Percentiles rank a stretch among this genome's conserved stretches.
Conservation (phyloP, 2,329 filamentous ascomycete genomes). For the Talaromyces verruculosus region DNA sequence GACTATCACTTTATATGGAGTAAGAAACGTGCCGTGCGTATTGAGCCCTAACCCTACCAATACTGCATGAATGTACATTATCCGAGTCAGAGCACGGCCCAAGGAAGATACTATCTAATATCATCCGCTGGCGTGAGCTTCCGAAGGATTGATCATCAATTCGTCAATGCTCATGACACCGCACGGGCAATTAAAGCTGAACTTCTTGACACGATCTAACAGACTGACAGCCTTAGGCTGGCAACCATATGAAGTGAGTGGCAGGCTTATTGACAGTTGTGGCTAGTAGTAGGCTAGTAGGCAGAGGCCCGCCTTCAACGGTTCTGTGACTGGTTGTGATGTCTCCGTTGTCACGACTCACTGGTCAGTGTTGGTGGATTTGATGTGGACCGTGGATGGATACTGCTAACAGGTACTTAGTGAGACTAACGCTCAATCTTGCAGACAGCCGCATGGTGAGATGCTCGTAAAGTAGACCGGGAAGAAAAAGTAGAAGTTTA, state of each 20-base stretch:
- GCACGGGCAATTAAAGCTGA: background rate
- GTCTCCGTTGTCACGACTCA: background rate
- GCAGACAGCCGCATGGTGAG: background rate
- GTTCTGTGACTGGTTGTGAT: background rate
- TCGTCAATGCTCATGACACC: background rate
- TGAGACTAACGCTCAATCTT: background rate
- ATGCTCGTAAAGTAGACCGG: background rate
- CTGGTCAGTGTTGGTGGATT: background rate
- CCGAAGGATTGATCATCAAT: background rate
- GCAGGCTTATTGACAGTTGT: background rate
- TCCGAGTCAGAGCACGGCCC: background rate
- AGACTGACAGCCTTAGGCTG: background rate
- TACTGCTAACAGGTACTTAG: background rate
- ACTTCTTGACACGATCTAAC: background rate
- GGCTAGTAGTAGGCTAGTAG: no score
- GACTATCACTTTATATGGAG: background rate
- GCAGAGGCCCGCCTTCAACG: background rate
- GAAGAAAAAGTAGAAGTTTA: background rate
- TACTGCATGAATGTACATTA: background rate
- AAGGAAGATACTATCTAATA: background rate
- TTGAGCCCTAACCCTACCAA: background rate
- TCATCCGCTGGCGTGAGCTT: background rate
- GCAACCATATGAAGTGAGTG: background rate
- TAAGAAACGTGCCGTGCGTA: background rate
- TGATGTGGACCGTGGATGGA: background rate